A percentile compares a stretch with the other conserved stretches of the same genome.
phyloP scores from a whole-genome alignment of 1,284 basidiomycete species.

The Trichosporon coremiiforme region DNA sequence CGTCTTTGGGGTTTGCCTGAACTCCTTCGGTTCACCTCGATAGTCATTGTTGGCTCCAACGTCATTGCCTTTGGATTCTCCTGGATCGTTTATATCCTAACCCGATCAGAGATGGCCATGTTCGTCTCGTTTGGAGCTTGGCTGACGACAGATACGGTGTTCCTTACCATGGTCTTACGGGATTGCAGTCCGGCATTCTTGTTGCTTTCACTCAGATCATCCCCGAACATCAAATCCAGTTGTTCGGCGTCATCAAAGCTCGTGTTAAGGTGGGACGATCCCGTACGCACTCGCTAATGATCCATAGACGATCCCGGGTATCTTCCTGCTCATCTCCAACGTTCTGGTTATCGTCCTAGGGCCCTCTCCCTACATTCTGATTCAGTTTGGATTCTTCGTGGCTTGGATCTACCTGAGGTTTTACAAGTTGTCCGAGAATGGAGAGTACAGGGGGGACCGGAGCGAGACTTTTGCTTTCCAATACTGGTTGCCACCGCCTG shows the following conservation, averaged over 20 bases:
- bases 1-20: conserved; percentile 88
- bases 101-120: conserved; percentile 58
- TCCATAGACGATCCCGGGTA: conserved; percentile 80
- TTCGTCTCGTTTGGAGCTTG: conserved; percentile 57
- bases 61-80: conserved; percentile 73
- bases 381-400: conserved; percentile 97
- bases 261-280: conserved; percentile 74
- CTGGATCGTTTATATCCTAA: conserved; percentile 51
- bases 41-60: conserved; percentile 79
- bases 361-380: conserved; percentile 91
- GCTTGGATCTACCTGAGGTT: conserved; percentile 94
- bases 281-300: conserved; percentile 6
- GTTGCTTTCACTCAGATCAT: conserved; percentile 97
- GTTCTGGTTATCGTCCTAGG: conserved; percentile 83
- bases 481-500: conserved; percentile 92
- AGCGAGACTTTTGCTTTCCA: conserved; percentile 96
- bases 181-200: conserved; percentile 83
- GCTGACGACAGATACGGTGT: conserved; percentile 66
- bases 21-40: conserved; percentile 78
- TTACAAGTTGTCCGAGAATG: conserved; percentile 78
- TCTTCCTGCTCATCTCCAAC: conserved; percentile 87
- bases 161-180: conserved; percentile 88
- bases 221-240: conserved; percentile 94
- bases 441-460: conserved; percentile 71
- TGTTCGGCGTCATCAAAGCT: conserved; percentile 80